phyloP scores from a whole-genome alignment of 2,329 filamentous ascomycete species.

The Aquanectria penicillioides region DNA sequence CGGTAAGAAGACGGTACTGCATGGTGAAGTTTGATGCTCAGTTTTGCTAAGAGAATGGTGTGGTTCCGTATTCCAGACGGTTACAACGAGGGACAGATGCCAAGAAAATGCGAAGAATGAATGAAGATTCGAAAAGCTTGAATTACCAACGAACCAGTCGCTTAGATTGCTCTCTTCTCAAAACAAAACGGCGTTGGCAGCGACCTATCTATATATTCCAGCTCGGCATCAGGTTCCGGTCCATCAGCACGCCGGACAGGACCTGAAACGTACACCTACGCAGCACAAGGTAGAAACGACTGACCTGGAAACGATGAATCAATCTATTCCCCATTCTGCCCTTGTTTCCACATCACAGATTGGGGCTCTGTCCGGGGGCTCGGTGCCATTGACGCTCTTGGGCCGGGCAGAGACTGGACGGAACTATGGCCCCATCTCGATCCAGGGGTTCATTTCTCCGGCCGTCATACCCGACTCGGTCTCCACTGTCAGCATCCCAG shows the following conservation, averaged over 20 bases:
- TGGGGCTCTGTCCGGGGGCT: background rate
- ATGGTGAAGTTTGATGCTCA: background rate
- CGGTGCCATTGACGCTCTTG: background rate
- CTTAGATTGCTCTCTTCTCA: background rate
- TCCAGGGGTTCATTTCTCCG: slow-evolving; percentile 15
- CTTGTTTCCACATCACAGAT: background rate
- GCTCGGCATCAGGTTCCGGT: slow-evolving; percentile 6
- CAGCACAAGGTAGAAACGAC: background rate
- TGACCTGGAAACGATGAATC: background rate
- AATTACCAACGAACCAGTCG: slow-evolving; percentile 15
- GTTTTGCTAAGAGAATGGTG: background rate
- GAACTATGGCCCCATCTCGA: background rate
- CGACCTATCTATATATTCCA: slow-evolving; percentile 3
- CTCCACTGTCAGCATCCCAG: background rate
- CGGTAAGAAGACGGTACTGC: slow-evolving; percentile 15
- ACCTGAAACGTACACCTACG: slow-evolving; percentile 2
- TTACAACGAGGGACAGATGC: slow-evolving; percentile 8
- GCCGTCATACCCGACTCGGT: slow-evolving; percentile 9
- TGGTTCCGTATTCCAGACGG: slow-evolving; percentile 8
- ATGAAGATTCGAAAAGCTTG: background rate
- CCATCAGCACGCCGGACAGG: background rate
- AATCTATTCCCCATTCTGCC: background rate
- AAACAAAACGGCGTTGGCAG: background rate
- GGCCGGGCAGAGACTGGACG: background rate
- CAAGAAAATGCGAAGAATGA: background rate